A percentile compares a stretch with the other conserved stretches of the same genome.
Conservation (phyloP, 208 protist species). For the Leptomonas pyrrhocoris region DNA sequence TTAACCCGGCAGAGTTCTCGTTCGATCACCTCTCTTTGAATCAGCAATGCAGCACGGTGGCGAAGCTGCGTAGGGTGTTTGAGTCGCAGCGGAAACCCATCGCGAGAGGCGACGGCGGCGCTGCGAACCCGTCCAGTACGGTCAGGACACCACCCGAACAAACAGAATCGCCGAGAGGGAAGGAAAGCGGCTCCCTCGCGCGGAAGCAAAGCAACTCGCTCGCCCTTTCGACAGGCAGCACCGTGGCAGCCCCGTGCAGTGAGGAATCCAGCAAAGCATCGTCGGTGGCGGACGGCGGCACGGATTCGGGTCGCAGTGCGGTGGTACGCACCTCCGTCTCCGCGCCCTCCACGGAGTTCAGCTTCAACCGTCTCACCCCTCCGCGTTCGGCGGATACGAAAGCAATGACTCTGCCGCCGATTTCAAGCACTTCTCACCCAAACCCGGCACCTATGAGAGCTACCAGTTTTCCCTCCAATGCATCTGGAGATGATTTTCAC, state of each 20-base stretch:
- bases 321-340: not conserved
- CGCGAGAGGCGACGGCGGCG: not conserved
- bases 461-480: not conserved
- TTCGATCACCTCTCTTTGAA: slow-evolving; percentile 20
- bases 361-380: slow-evolving; percentile 10
- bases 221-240: not conserved
- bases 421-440: not conserved
- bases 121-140: not conserved
- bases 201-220: not conserved
- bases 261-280: not conserved
- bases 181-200: not conserved
- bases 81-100: slow-evolving; percentile 8
- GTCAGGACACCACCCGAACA: not conserved
- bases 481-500: not conserved
- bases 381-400: not conserved
- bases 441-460: too few species aligned
- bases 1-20: slow-evolving; percentile 15
- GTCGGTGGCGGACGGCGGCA: not conserved
- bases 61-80: slow-evolving; percentile 18
- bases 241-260: not conserved
- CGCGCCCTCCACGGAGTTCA: slow-evolving; percentile 7
- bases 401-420: not conserved
- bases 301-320: not conserved
- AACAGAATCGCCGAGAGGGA: not conserved
- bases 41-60: slow-evolving; percentile 17